Percentiles rank a stretch among this genome's conserved stretches.
These are phyloP conservation scores for Acacia pycnantha DNA, from an alignment of 331 rosid genomes.

Conservation along the genomic window DNA sequence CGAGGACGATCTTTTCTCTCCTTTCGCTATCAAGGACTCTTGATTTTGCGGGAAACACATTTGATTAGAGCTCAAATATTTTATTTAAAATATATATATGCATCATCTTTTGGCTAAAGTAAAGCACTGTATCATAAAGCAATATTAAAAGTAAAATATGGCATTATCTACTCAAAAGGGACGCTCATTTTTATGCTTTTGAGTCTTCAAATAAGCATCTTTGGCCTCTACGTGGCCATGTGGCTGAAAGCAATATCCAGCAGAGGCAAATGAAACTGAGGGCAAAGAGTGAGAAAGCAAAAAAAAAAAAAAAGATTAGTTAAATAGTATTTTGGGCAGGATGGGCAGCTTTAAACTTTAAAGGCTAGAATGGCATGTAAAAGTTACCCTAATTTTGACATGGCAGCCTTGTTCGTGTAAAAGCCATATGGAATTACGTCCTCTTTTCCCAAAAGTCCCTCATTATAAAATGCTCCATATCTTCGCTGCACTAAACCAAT, in stretches of 20 bases:
- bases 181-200: constrained; percentile 93
- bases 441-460: constrained; percentile 53
- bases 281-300: not conserved
- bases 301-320: constrained; percentile 33
- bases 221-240: constrained; percentile 90
- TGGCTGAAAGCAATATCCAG: constrained; percentile 86
- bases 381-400: constrained; percentile 92
- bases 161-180: constrained; percentile 99
- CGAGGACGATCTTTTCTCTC: constrained; percentile 43
- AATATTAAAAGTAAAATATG: constrained; percentile 92
- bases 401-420: constrained; percentile 90
- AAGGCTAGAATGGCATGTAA: constrained; percentile 64
- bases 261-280: constrained; percentile 37
- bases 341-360: constrained; percentile 60
- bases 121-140: constrained; percentile 80
- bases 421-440: constrained; percentile 82
- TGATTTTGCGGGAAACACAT: constrained; percentile 42
- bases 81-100: constrained; percentile 12
- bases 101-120: constrained; percentile 71
- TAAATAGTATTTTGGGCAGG: constrained; percentile 54
- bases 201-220: constrained; percentile 95
- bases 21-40: constrained; percentile 46
- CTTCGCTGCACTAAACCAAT: constrained; percentile 34
- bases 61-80: constrained; percentile 39
- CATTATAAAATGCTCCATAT: constrained; percentile 50